Conservation (phyloP, 2,329 filamentous ascomycete genomes). For the Emericellopsis cladophorae region DNA sequence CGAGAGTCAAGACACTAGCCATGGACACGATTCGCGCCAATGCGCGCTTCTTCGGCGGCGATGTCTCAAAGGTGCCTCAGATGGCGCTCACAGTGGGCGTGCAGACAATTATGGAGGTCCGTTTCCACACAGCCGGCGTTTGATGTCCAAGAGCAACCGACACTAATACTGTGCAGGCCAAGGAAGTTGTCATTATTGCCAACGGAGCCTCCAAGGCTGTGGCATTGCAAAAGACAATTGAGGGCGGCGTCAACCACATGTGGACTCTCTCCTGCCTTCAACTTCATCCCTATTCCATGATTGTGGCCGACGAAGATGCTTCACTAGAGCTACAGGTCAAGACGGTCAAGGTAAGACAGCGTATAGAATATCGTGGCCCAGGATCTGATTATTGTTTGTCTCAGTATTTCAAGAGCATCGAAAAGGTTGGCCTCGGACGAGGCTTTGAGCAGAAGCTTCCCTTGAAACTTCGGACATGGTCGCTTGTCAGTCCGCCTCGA, state of each 20-base stretch:
- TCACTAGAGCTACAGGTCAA: slow-evolving; percentile 62
- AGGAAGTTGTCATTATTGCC: slow-evolving; percentile 74
- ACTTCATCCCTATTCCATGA: slow-evolving; percentile 67
- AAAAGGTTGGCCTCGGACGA: slow-evolving; percentile 44
- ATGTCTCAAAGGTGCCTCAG: slow-evolving; percentile 60
- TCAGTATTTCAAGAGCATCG: slow-evolving; percentile 60
- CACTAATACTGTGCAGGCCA: slow-evolving; percentile 22
- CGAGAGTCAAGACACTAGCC: slow-evolving; percentile 74
- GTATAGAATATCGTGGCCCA: neutral
- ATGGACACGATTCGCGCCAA: slow-evolving; percentile 83
- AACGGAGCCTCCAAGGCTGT: slow-evolving; percentile 70
- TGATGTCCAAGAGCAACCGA: too few species aligned
- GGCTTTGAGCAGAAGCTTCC: slow-evolving; percentile 46
- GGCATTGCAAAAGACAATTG: slow-evolving; percentile 68
- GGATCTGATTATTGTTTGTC: neutral
- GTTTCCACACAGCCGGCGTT: too few species aligned
- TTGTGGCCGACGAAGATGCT: slow-evolving; percentile 73
- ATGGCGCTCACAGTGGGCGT: slow-evolving; percentile 80
- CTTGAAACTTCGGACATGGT: slow-evolving; percentile 36
- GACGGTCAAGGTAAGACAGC: slow-evolving; percentile 43
- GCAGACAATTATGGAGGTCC: slow-evolving; percentile 60
- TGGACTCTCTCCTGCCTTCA: slow-evolving; percentile 78
- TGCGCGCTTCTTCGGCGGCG: slow-evolving; percentile 69
- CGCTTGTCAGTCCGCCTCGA: too few species aligned
- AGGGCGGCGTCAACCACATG: slow-evolving; percentile 79